These are phyloP conservation scores for Pichia gijzeniarum DNA, from an alignment of 805 yeast genomes.

Conservation along the genomic window DNA sequence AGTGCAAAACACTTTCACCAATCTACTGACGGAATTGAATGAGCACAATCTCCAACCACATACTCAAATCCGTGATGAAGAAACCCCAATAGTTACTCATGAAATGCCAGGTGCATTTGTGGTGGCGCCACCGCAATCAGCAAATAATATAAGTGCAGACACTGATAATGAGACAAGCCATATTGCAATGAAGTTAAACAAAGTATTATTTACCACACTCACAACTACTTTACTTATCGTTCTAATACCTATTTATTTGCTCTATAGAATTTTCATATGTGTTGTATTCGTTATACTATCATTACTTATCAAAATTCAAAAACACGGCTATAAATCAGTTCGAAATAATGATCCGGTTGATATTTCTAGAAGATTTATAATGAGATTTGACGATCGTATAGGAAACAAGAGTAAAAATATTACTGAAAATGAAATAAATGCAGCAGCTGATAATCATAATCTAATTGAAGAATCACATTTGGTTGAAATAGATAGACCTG, in stretches of 20 bases:
- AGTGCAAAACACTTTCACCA: neutral
- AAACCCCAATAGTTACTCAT: conserved; percentile 3
- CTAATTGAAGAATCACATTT: conserved; percentile 10
- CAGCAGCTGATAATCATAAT: neutral
- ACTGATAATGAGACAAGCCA: neutral
- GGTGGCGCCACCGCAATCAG: neutral
- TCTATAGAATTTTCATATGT: conserved; percentile 18
- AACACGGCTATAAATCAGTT: conserved; percentile 18
- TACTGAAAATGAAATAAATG: neutral
- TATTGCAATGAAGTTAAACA: neutral
- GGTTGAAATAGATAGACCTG: conserved; percentile 27
- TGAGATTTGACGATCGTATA: conserved; percentile 29
- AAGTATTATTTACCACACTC: neutral
- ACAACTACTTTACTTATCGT: conserved; percentile 10
- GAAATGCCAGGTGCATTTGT: conserved; percentile 13
- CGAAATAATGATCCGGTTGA: conserved; percentile 26
- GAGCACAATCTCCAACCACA: neutral
- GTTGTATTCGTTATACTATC: conserved; percentile 21
- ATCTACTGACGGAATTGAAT: neutral
- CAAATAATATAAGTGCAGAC: neutral
- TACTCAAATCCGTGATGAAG: conserved; percentile 3
- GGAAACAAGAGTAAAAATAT: conserved; percentile 17
- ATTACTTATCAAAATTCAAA: conserved; percentile 19
- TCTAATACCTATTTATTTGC: conserved; percentile 23
- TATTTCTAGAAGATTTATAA: conserved; percentile 29